Percentiles rank a stretch among this genome's conserved stretches.
phyloP scores from a whole-genome alignment of 805 yeast genomes.

The Saccharomycopsis synnaedendra region DNA sequence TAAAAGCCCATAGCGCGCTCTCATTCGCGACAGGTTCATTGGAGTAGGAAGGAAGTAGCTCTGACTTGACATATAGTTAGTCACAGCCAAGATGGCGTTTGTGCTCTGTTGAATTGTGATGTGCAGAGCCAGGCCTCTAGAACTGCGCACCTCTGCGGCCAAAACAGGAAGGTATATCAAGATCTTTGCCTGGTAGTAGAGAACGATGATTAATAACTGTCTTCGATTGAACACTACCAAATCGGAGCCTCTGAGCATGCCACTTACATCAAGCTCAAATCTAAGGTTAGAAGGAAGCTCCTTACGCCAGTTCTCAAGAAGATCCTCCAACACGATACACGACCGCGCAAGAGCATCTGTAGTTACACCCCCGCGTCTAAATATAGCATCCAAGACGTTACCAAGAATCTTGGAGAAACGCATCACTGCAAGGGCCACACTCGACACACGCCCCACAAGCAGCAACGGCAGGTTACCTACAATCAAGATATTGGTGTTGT shows the following conservation, averaged over 20 bases:
- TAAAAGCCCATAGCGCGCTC: conserved; percentile 49
- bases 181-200: conserved; percentile 52
- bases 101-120: conserved; percentile 61
- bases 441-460: conserved; percentile 60
- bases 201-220: conserved; percentile 40
- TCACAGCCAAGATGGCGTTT: conserved; percentile 43
- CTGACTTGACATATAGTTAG: conserved; percentile 30
- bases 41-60: conserved; percentile 48
- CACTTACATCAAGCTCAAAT: conserved; percentile 55
- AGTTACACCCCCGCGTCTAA: conserved; percentile 40
- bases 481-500: conserved; percentile 43
- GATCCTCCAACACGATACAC: conserved; percentile 41
- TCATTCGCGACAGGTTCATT: conserved; percentile 47
- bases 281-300: conserved; percentile 50
- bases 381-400: conserved; percentile 57
- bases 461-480: conserved; percentile 48
- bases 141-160: conserved; percentile 29
- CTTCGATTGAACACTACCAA: conserved; percentile 23
- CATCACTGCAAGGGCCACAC: conserved; percentile 52
- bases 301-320: conserved; percentile 69
- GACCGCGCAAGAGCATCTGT: conserved; percentile 22
- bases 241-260: conserved; percentile 29
- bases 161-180: conserved; percentile 55
- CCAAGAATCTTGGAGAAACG: conserved; percentile 66
- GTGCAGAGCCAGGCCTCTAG: conserved; percentile 41